Percentiles rank a stretch among this genome's conserved stretches.
Conservation (phyloP, 2,329 filamentous ascomycete genomes). For the Alternaria brassicicola region DNA sequence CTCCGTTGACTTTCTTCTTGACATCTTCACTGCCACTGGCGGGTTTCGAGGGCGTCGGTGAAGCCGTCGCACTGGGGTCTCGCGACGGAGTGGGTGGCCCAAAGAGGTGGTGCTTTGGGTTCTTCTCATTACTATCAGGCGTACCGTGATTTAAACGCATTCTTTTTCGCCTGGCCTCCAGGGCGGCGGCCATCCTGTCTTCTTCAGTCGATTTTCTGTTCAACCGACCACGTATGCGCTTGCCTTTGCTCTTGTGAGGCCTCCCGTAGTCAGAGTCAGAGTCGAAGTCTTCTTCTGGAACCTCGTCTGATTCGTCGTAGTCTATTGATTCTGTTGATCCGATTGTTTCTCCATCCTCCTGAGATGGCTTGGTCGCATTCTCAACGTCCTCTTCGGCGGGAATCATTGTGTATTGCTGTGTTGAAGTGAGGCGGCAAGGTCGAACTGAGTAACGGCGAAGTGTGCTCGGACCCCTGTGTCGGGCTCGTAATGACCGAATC, state of each 20-base stretch:
- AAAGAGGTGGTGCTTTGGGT: constrained; percentile 2
- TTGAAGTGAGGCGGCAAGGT: not conserved
- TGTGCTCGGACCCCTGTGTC: not conserved
- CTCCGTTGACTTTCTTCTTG: not conserved
- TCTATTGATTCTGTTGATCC: not conserved
- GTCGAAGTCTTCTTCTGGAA: not conserved
- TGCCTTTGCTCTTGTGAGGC: not conserved
- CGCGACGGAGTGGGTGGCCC: not conserved
- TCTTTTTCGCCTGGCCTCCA: not conserved
- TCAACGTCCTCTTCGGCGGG: not conserved
- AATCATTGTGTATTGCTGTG: not conserved
- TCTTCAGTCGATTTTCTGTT: not conserved
- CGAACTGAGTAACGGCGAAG: not conserved
- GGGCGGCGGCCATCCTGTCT: not conserved
- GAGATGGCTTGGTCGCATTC: not conserved
- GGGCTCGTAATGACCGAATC: not conserved
- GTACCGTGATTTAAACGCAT: not conserved
- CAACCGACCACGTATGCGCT: not conserved
- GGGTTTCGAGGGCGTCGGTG: not conserved
- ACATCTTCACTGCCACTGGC: not conserved
- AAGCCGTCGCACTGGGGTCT: not conserved
- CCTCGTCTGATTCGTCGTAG: not conserved
- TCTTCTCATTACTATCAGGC: not conserved
- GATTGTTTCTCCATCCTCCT: not conserved
- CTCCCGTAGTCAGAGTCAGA: not conserved